These are phyloP conservation scores for Pseudopithomyces chartarum DNA, from an alignment of 2,329 filamentous ascomycete genomes.

Conservation along the genomic window DNA sequence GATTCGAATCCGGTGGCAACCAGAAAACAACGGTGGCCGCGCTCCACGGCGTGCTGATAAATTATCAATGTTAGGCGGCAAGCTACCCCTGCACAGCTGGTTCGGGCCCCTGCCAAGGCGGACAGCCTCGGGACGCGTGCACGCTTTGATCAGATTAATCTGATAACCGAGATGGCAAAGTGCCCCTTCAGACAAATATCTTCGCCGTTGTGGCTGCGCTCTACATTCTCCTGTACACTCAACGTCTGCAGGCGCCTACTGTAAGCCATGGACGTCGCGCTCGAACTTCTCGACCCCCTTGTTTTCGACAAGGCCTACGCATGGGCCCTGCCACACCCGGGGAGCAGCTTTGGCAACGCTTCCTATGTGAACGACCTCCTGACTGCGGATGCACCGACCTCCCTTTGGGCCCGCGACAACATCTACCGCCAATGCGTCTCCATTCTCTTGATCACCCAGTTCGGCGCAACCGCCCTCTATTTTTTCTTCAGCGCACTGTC, in stretches of 20 bases:
- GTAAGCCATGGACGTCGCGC: constrained; percentile 20
- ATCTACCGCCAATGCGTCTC: constrained; percentile 22
- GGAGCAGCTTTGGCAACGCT: constrained; percentile 12
- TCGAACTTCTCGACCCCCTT: constrained; percentile 22
- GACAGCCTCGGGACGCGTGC: too few species aligned
- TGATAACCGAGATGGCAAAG: not conserved
- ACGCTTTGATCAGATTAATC: not conserved
- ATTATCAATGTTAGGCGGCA: too few species aligned
- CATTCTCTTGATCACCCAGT: constrained; percentile 20
- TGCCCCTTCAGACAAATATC: not conserved
- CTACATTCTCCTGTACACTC: not conserved
- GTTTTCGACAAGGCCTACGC: constrained; percentile 23
- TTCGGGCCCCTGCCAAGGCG: too few species aligned
- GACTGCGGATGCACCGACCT: constrained; percentile 11
- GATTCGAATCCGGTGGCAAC: too few species aligned
- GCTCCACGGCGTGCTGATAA: too few species aligned
- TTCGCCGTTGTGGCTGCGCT: not conserved
- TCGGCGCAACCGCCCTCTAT: constrained; percentile 20
- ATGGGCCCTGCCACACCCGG: constrained; percentile 19
- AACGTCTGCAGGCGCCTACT: not conserved
- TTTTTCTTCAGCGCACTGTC: constrained; percentile 23
- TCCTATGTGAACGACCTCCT: constrained; percentile 10
- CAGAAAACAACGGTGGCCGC: too few species aligned
- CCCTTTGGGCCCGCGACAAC: constrained; percentile 24
- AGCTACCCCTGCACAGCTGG: too few species aligned